Evolutionary conservation across 2,329 filamentous ascomycete genomes (phyloP).

Genomic region (Pseudogymnoascus sp.): DNA sequence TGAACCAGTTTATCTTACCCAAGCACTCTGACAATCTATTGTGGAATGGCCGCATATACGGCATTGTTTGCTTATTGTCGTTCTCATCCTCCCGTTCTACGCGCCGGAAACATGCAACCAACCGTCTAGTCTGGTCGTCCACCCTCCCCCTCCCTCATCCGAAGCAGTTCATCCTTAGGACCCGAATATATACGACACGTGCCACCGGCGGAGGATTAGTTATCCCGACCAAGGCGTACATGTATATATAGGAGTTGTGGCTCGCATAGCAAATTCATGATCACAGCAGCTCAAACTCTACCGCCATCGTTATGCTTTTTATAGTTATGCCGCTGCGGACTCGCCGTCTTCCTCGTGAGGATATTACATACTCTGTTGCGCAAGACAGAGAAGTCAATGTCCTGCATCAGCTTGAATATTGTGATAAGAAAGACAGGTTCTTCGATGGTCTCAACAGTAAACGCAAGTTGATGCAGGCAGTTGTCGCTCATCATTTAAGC

Average conservation of each 20-base stretch:
- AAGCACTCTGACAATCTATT: not conserved
- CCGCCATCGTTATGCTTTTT: not conserved
- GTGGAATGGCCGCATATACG: not conserved
- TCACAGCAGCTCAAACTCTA: not conserved
- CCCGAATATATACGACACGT: too few relatives aligned
- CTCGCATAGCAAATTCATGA: not conserved
- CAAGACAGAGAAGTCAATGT: not conserved
- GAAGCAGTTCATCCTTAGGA: too few relatives aligned
- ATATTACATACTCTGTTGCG: constrained; percentile 10
- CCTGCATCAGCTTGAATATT: constrained; percentile 13
- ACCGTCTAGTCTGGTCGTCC: not conserved
- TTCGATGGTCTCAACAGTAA: constrained; percentile 19
- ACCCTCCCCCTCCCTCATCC: too few relatives aligned
- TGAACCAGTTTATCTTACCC: not conserved
- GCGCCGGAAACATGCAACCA: not conserved
- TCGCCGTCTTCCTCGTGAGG: constrained; percentile 13
- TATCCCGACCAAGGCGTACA: too few relatives aligned
- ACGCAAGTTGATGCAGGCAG: constrained; percentile 21
- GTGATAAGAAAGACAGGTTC: constrained; percentile 18
- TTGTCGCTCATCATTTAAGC: constrained; percentile 27
- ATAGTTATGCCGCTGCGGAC: not conserved
- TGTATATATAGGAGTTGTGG: not conserved
- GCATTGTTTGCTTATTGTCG: not conserved
- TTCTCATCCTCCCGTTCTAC: not conserved
- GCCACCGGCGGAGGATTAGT: too few relatives aligned